These are phyloP conservation scores for Schizochytrium sp. DNA, from an alignment of 108 stramenopile species.

Conservation along the genomic window DNA sequence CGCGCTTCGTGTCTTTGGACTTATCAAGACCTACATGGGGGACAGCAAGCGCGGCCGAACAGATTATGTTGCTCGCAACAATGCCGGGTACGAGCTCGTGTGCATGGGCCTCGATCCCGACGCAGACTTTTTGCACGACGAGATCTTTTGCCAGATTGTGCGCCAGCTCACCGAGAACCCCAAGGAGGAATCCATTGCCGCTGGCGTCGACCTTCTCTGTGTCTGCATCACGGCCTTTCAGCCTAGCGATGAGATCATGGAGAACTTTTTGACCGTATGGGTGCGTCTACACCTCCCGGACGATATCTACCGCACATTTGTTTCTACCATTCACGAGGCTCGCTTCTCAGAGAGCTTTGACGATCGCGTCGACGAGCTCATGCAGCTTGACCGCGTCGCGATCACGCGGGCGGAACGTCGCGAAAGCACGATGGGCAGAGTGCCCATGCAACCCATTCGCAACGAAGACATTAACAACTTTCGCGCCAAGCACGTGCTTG, in stretches of 20 bases:
- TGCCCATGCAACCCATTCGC: background rate
- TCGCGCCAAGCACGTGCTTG: background rate
- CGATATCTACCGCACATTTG: background rate
- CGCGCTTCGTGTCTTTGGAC: background rate
- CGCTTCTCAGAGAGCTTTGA: background rate
- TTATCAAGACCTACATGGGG: constrained; percentile 8
- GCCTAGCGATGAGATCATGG: constrained; percentile 36
- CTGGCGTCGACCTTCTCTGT: constrained; percentile 44
- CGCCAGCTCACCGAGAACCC: constrained; percentile 53
- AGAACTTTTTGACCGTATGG: constrained; percentile 39
- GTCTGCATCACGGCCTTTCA: constrained; percentile 35
- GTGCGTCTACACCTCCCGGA: constrained; percentile 8
- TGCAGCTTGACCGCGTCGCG: background rate
- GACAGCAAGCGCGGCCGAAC: background rate
- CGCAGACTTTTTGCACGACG: constrained; percentile 23
- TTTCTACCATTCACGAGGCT: background rate
- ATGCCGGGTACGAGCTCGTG: background rate
- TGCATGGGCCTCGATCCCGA: background rate
- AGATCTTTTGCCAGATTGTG: constrained; percentile 47
- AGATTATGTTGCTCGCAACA: background rate
- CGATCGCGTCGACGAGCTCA: background rate
- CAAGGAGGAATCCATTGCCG: background rate
- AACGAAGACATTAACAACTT: background rate
- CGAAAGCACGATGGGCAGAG: background rate
- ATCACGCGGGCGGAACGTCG: background rate